Evolutionary conservation across 2,329 filamentous ascomycete species (phyloP).

Genomic region (Sphaerulina musiva): DNA sequence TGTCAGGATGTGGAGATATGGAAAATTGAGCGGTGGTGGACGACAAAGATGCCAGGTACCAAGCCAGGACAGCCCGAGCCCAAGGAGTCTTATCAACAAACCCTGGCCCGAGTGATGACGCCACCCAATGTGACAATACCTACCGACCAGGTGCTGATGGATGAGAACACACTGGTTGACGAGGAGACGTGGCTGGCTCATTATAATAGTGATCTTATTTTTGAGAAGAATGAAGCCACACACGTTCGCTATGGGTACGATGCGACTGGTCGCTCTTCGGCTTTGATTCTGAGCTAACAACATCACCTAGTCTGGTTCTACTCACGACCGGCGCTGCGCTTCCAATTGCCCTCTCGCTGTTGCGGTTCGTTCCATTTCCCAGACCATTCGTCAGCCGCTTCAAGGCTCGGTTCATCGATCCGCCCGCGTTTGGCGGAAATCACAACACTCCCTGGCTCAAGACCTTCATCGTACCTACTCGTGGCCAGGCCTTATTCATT

Average conservation of each 20-base stretch:
- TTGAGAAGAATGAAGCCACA: conserved; percentile 27
- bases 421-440: conserved; percentile 11
- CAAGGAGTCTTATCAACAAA: conserved; percentile 24
- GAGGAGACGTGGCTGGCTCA: conserved; percentile 26
- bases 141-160: conserved; percentile 24
- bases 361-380: conserved; percentile 19
- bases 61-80: conserved; percentile 17
- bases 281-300: background rate
- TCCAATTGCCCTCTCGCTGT: conserved; percentile 17
- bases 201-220: conserved; percentile 26
- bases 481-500: conserved; percentile 28
- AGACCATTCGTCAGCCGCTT: conserved; percentile 7
- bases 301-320: conserved; percentile 15
- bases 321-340: conserved; percentile 19
- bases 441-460: conserved; percentile 8
- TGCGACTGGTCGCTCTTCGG: background rate
- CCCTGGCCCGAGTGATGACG: conserved; percentile 23
- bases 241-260: conserved; percentile 32
- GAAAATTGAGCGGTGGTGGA: conserved; percentile 30
- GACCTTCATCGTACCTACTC: conserved; percentile 23
- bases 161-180: conserved; percentile 31
- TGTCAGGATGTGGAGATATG: conserved; percentile 24
- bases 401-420: conserved; percentile 18
- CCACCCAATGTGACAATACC: conserved; percentile 20
- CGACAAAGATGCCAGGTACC: conserved; percentile 17